phyloP scores from a whole-genome alignment of 2,329 filamentous ascomycete species.

The Didymellaceae sp. region DNA sequence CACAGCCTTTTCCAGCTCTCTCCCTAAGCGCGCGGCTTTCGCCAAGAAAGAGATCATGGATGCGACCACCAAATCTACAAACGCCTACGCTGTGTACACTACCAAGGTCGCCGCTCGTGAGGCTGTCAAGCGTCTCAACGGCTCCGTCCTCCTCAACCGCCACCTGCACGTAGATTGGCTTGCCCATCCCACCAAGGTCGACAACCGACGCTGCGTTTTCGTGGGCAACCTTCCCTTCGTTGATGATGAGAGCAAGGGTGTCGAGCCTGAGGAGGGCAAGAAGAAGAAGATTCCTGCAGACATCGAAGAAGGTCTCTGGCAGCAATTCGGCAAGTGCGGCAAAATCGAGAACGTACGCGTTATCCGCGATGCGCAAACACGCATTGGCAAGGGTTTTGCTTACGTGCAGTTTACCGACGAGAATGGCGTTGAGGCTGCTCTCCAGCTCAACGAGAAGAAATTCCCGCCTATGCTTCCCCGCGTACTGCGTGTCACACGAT shows the following conservation, averaged over 20 bases:
- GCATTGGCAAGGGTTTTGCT: slow-evolving; percentile 95
- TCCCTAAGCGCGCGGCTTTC: slow-evolving; percentile 94
- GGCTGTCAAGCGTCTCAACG: slow-evolving; percentile 80
- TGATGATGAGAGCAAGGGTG: slow-evolving; percentile 80
- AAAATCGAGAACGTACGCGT: slow-evolving; percentile 93
- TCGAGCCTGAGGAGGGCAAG: slow-evolving; percentile 66
- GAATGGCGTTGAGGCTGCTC: slow-evolving; percentile 88
- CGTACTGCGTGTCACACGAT: slow-evolving; percentile 82
- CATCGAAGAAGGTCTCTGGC: slow-evolving; percentile 91
- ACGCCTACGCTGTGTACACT: slow-evolving; percentile 91
- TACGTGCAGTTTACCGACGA: slow-evolving; percentile 94
- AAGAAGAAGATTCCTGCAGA: slow-evolving; percentile 80
- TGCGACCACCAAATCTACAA: slow-evolving; percentile 88
- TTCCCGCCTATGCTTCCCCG: slow-evolving; percentile 95
- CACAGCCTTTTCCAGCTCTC: slow-evolving; percentile 78
- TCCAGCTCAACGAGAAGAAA: slow-evolving; percentile 87
- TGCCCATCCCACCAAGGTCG: slow-evolving; percentile 81
- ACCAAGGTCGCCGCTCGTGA: slow-evolving; percentile 76
- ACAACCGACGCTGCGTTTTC: slow-evolving; percentile 91
- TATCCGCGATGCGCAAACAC: slow-evolving; percentile 84
- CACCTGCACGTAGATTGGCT: slow-evolving; percentile 92
- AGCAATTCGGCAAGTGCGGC: slow-evolving; percentile 76
- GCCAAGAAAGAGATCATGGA: slow-evolving; percentile 91
- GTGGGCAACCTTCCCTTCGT: slow-evolving; percentile 97
- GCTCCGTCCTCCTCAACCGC: slow-evolving; percentile 79